These are phyloP conservation scores for Tetrahymena borealis DNA, from an alignment of 73 alveolate species.

Conservation along the genomic window DNA sequence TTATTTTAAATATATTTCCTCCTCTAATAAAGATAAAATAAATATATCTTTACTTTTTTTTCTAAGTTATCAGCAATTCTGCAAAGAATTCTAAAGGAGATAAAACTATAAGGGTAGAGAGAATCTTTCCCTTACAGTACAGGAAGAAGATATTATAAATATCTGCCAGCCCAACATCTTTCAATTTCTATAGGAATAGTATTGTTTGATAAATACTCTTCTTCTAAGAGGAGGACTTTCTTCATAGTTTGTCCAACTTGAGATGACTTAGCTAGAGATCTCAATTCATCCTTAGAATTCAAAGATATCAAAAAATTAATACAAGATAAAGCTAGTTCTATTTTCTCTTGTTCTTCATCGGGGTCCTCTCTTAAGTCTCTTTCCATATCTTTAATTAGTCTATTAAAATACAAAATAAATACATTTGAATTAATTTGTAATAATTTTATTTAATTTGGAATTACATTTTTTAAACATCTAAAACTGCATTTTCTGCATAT, in stretches of 20 bases:
- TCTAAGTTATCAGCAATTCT: conserved; percentile 69
- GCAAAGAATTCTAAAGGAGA: conserved; percentile 62
- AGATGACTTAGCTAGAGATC: conserved; percentile 36
- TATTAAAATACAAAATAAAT: conserved; percentile 18
- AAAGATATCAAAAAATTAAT: conserved; percentile 65
- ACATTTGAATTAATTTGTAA: neutral
- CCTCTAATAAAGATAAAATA: conserved; percentile 1
- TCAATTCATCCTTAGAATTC: conserved; percentile 40
- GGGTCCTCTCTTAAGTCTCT: conserved; percentile 66
- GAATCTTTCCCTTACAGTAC: conserved; percentile 48
- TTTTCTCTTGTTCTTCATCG: conserved; percentile 60
- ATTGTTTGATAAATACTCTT: conserved; percentile 36
- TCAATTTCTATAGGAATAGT: conserved; percentile 66
- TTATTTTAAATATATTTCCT: conserved; percentile 18
- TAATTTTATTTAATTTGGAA: neutral
- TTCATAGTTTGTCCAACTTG: conserved; percentile 45
- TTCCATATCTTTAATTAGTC: conserved; percentile 54
- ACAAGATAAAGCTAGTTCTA: conserved; percentile 53
- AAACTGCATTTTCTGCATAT: conserved; percentile 59
- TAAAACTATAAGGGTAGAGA: conserved; percentile 55
- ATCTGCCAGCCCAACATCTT: conserved; percentile 60
- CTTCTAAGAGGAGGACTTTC: conserved; percentile 53
- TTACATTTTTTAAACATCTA: conserved; percentile 34
- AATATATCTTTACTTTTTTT: conserved; percentile 32
- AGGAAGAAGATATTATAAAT: conserved; percentile 37